Base-by-base conservation (phyloP, 2,329 filamentous ascomycete genomes). In the Neurospora sp. region DNA sequence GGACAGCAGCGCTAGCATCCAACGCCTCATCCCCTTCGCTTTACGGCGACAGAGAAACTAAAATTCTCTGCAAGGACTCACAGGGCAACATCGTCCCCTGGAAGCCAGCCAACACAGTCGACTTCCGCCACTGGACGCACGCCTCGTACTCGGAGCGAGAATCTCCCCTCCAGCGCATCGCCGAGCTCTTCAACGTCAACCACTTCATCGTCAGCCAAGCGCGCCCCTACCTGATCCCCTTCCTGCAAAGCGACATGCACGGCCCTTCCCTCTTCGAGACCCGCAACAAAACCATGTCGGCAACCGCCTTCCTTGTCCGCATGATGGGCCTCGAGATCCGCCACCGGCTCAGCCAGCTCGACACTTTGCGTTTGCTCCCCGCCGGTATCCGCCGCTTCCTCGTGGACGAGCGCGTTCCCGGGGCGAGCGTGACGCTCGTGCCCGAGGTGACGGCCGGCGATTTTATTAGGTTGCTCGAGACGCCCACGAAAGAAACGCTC, bases 161-260 rank as follows among this genome's bases (percentile, higher is more conserved):
- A 76, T 85, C 85, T 0, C 86, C 86, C 1, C 85, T 96, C 1
- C 85, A 88, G 69, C 87, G 92, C 46, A 89, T 96, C 38, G 88
- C 91, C 7, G 91, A 95, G 80, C 86, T 95, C 11, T 96, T 96
- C 85, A 96, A 96, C 78, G 92, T 96, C 68, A 96, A 97, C 78
- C 94, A 97, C 82, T 97, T 96, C 81, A 93, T 98, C 73, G 89
- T 98, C 74, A 96, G 92, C 73, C 95, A 97, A 81, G 93, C 95
- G 0, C 87, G 94, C 3, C 95, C 95, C 0, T 97, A 97, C 79
- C 84, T 97, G 17, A 90, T 95, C 38, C 94, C 94, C 0, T 96
- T 97, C 76, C 84, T 96, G 5, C 89, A 91, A 72, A 91, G 90
- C 66, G 92, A 95, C 74, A 89, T 94, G 82, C 91, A 94, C 79